Evolutionary conservation across 495 filamentous ascomycete genomes (phyloP).

Genomic region (Umbilicaria muhlenbergii): DNA sequence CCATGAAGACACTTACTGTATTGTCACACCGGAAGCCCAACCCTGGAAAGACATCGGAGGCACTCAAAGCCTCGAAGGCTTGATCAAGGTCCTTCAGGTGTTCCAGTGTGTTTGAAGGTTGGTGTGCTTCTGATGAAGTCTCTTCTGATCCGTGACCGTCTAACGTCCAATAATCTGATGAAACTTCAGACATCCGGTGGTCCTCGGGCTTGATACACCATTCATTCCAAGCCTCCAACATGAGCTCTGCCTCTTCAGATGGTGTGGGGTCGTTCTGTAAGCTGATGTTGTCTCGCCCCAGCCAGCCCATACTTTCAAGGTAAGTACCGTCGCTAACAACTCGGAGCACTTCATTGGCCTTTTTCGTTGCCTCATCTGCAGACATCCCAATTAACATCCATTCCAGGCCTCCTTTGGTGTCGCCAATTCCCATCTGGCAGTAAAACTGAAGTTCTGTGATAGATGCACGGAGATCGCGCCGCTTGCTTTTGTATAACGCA

Average conservation of each 20-base stretch:
- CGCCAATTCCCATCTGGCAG: constrained; percentile 94
- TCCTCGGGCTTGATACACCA: constrained; percentile 25
- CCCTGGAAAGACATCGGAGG: constrained; percentile 6
- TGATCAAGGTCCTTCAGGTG: constrained; percentile 1
- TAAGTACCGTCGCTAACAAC: constrained; percentile 78
- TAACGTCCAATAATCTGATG: neutral
- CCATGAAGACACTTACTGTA: neutral
- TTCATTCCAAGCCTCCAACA: constrained; percentile 35
- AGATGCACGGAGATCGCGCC: constrained; percentile 59
- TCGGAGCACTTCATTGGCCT: constrained; percentile 47
- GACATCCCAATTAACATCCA: constrained; percentile 78
- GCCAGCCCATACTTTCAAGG: constrained; percentile 58
- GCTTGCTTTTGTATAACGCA: constrained; percentile 50
- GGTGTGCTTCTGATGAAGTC: neutral
- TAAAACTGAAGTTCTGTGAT: constrained; percentile 87
- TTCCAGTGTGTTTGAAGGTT: neutral
- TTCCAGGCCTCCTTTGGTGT: constrained; percentile 68
- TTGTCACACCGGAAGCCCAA: constrained; percentile 1
- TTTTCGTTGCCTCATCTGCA: constrained; percentile 48
- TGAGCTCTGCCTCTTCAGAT: constrained; percentile 32
- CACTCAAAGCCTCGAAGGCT: constrained; percentile 8
- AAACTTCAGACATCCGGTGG: neutral
- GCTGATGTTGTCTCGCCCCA: constrained; percentile 37
- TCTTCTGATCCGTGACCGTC: neutral
- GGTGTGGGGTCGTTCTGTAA: constrained; percentile 6